Base-by-base conservation (phyloP, 1,284 basidiomycete species). In the Ustilago shanxiensis region DNA sequence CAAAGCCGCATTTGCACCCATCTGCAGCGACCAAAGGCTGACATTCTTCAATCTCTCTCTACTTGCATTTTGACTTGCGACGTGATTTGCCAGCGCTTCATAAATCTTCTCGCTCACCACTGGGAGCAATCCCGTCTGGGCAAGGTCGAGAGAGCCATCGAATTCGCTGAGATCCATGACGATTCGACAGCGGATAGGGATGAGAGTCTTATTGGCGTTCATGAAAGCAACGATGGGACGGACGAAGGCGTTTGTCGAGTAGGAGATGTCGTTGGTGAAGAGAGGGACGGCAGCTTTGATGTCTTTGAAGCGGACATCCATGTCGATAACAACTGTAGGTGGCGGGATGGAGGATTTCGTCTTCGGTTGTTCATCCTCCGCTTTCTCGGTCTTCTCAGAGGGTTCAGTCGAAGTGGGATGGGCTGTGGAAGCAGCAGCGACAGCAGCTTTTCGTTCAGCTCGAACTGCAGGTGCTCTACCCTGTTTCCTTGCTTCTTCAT, bases 201-300 rank as follows among this genome's bases (percentile, higher is more conserved):
- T 83, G 33, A 83, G 67, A 50, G 82, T 83, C 61, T 79, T 77
- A 72, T 86, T 83, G 50, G 84, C 83, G 59, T 86, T 86, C 80
- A 99, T 97, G 85, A 99, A 99, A 0, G 95, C 95, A 6, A 99
- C 97, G 74, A 99, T 98, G 4, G 97, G 96, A 66, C 97, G 88
- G 47, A 98, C 93, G 33, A 99, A 88, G n/a, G 96, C 97, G 83
- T 93, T 94, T 83, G 96, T 96, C 71, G 93, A 92, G 84, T 98
- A 94, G 60, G 93, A 94, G 65, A 99, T 85, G 51, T 83, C 82
- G 47, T 68, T 72, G 54, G 81, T 79, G 55, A 85, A 85, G 31
- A 86, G 77, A 0, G 96, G 97, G 18, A 99, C 94, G 13, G 92
- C 93, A 33, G 96, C 96, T 87, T 98, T 98, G 86, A 99, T 87